Evolutionary conservation across 805 yeast genomes (phyloP).

Genomic region (Monosporozyma servazzii): DNA sequence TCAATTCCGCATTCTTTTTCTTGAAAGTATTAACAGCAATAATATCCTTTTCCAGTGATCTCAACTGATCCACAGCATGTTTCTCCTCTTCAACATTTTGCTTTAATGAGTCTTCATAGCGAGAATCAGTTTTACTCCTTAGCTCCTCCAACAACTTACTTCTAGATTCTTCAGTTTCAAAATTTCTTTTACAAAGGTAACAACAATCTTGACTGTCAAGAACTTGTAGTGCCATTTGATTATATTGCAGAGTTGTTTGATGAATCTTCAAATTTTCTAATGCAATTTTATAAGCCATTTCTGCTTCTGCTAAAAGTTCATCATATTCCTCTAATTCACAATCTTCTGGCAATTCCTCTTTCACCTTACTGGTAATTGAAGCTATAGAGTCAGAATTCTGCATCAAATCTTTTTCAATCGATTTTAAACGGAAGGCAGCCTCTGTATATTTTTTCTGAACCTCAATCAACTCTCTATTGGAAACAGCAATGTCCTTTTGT

Average conservation of each 20-base stretch:
- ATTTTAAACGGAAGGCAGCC: slow-evolving; percentile 6
- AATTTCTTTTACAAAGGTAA: slow-evolving; percentile 60
- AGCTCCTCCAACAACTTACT: slow-evolving; percentile 24
- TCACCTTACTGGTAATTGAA: slow-evolving; percentile 15
- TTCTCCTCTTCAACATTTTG: slow-evolving; percentile 30
- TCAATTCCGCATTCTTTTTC: slow-evolving; percentile 6
- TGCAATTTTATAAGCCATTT: slow-evolving; percentile 51
- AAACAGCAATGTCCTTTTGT: slow-evolving; percentile 14
- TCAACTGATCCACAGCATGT: slow-evolving; percentile 19
- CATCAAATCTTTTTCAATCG: slow-evolving; percentile 8
- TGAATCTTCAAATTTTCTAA: slow-evolving; percentile 58
- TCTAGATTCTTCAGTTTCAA: slow-evolving; percentile 34
- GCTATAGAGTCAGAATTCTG: slow-evolving; percentile 7
- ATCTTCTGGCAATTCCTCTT: slow-evolving; percentile 31
- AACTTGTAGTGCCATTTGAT: slow-evolving; percentile 53
- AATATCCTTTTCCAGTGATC: slow-evolving; percentile 20
- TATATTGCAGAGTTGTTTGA: slow-evolving; percentile 61
- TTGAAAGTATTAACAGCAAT: slow-evolving; percentile 5
- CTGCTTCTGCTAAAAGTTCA: slow-evolving; percentile 43
- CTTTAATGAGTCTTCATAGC: slow-evolving; percentile 27
- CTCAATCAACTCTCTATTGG: slow-evolving; percentile 9
- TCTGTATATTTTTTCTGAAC: slow-evolving; percentile 14
- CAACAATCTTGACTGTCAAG: slow-evolving; percentile 56
- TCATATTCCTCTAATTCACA: slow-evolving; percentile 43
- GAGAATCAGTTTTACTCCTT: slow-evolving; percentile 26